A percentile compares a stretch with the other conserved stretches of the same genome.
phyloP scores from a whole-genome alignment of 352 stramenopile species.

The Aphanomyces astaci region DNA sequence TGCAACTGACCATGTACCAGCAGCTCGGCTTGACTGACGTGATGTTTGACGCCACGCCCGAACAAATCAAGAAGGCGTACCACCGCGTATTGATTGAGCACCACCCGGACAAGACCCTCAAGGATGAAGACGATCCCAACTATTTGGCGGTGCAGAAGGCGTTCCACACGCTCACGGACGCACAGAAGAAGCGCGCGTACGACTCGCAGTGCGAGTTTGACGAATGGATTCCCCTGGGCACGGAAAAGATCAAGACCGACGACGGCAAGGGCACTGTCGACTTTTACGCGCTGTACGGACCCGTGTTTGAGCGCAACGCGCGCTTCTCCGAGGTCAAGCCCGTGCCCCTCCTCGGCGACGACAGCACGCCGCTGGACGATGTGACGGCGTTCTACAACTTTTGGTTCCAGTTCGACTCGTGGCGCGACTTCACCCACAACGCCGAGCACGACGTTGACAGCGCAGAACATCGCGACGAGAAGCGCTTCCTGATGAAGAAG shows the following conservation, averaged over 20 bases:
- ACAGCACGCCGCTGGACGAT: conserved; percentile 50
- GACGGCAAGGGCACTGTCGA: conserved; percentile 22
- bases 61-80: conserved; percentile 84
- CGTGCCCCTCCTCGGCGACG: conserved; percentile 56
- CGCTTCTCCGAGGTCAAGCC: conserved; percentile 77
- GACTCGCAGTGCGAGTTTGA: conserved; percentile 84
- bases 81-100: conserved; percentile 83
- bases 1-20: conserved; percentile 82
- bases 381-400: conserved; percentile 86
- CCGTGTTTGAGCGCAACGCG: conserved; percentile 67
- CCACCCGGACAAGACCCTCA: conserved; percentile 82
- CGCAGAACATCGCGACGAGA: conserved; percentile 77
- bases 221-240: conserved; percentile 64
- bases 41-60: conserved; percentile 72
- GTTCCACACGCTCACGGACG: conserved; percentile 71
- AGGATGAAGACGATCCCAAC: conserved; percentile 86
- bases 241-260: conserved; percentile 64
- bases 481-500: conserved; percentile 85
- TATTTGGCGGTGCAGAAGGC: conserved; percentile 81
- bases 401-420: conserved; percentile 84
- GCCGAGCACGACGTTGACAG: conserved; percentile 80
- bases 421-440: conserved; percentile 77
- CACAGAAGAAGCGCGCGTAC: conserved; percentile 75
- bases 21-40: conserved; percentile 66
- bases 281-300: conserved; percentile 81